Percentiles rank a stretch among this genome's conserved stretches.
Conservation (phyloP, 2,329 filamentous ascomycete genomes). For the Pezicula neosporulosa region DNA sequence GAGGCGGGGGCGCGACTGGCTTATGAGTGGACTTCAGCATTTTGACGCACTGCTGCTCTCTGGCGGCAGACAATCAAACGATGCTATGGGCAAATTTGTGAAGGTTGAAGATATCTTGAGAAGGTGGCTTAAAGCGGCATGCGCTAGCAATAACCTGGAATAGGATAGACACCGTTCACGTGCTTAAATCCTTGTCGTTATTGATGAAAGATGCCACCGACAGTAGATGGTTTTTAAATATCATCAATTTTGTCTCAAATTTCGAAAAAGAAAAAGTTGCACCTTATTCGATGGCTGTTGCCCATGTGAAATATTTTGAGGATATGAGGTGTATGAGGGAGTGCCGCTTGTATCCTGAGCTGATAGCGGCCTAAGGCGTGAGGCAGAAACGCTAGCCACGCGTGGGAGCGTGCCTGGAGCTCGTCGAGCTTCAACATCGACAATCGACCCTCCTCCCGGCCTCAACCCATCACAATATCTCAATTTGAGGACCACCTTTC, state of each 20-base stretch:
- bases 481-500: constrained; percentile 3
- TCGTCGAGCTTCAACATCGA: constrained; percentile 7
- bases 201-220: no score
- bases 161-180: no score
- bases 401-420: constrained; percentile 25
- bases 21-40: constrained; percentile 82
- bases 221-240: no score
- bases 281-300: no score
- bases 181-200: no score
- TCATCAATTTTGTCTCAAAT: no score
- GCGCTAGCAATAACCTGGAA: no score
- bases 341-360: not conserved
- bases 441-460: constrained; percentile 7
- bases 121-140: no score
- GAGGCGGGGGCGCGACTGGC: constrained; percentile 49
- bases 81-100: not conserved
- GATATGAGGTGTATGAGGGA: not conserved
- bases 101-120: no score
- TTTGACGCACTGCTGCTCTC: constrained; percentile 6
- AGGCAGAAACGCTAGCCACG: constrained; percentile 13
- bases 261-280: no score
- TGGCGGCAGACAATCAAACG: not conserved
- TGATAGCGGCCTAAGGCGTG: constrained; percentile 1
- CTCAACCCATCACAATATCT: constrained; percentile 4
- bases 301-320: no score